A percentile compares a stretch with the other conserved stretches of the same genome.
These are phyloP conservation scores for Starmerella floricola DNA, from an alignment of 805 yeast genomes.

Conservation along the genomic window DNA sequence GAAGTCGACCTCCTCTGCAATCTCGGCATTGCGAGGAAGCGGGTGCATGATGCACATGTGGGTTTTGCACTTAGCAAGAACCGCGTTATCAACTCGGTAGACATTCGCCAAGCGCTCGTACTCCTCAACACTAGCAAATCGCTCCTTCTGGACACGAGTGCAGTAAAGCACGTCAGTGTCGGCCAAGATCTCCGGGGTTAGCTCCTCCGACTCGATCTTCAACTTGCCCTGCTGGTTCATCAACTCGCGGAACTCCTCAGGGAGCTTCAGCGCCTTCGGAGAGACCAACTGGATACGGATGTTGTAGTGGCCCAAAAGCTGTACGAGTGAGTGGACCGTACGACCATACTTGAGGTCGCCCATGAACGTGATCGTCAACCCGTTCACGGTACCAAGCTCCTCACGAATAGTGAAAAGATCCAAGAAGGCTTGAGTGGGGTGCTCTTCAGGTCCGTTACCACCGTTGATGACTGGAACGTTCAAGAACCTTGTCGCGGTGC, in stretches of 20 bases:
- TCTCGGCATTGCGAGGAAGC: constrained; percentile 91
- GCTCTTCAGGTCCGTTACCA: constrained; percentile 96
- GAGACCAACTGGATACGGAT: constrained; percentile 85
- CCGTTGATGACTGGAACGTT: constrained; percentile 96
- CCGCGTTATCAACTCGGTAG: constrained; percentile 84
- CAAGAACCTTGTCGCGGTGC: constrained; percentile 88
- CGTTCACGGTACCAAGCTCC: constrained; percentile 96
- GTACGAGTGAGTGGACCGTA: constrained; percentile 93
- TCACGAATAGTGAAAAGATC: constrained; percentile 97
- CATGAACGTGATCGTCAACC: constrained; percentile 95
- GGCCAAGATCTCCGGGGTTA: constrained; percentile 76
- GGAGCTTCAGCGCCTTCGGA: constrained; percentile 79
- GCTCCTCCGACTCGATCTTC: constrained; percentile 56
- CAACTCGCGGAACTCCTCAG: constrained; percentile 57
- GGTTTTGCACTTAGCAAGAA: constrained; percentile 83
- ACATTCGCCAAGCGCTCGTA: constrained; percentile 83
- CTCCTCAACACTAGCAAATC: constrained; percentile 64
- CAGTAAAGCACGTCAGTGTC: constrained; percentile 92
- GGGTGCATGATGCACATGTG: constrained; percentile 99
- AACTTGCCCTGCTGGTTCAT: constrained; percentile 57
- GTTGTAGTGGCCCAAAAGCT: constrained; percentile 80
- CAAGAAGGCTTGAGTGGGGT: constrained; percentile 96
- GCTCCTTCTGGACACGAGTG: constrained; percentile 95
- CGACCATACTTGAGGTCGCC: constrained; percentile 98
- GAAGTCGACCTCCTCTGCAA: constrained; percentile 95